Base-by-base conservation (phyloP, 2,329 filamentous ascomycete species). In the Coleophoma cylindrospora region DNA sequence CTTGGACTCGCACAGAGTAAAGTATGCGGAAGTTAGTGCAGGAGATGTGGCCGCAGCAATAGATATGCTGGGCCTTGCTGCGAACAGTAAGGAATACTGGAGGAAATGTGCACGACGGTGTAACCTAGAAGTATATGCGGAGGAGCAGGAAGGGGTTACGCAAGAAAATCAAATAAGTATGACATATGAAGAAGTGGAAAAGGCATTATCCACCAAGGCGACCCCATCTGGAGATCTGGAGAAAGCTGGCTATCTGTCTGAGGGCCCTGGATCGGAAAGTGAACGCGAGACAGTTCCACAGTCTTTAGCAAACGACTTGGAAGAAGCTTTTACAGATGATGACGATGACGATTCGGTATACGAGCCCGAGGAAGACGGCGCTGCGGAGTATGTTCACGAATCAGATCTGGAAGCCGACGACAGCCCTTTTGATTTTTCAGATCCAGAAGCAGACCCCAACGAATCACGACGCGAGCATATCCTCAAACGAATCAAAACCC, bases 11-110 rank as follows among this genome's bases (percentile, higher is more conserved):
- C 36, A 68, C 64, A 58, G 65, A 65, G 36, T 60, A 51, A 60
- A 60, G 51, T 46, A 55, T 17, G 50, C 56, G n/a, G 56, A 64
- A 34, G 54, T 64, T 21, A 60, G 47, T 21, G 12, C 45, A 9
- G 55, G 56, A n/a, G 65, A 72, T 61, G 78, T 85, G 0, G 62
- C 65, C 34, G 70, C 79, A 12, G 81, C 83, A 17, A 59, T 81
- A 13, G 69, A 77, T 11, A 67, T 82, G 2, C 63, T 86, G 4
- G 70, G 73, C 6, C 66, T 86, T 66, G 68, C 72, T 37, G 59
- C 59, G 3, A 66, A 76, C 50, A 66, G 68, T 7, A 64, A 66
- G 17, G 63, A 73, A 3, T 79, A 76, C 49, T 84, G 83, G 78
- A 64, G 70, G 12, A 66, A 64, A 3, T 66, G 74, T 7, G 70